Base-by-base conservation (phyloP, 768 basidiomycete species). In the Sporobolomyces pararoseus region DNA sequence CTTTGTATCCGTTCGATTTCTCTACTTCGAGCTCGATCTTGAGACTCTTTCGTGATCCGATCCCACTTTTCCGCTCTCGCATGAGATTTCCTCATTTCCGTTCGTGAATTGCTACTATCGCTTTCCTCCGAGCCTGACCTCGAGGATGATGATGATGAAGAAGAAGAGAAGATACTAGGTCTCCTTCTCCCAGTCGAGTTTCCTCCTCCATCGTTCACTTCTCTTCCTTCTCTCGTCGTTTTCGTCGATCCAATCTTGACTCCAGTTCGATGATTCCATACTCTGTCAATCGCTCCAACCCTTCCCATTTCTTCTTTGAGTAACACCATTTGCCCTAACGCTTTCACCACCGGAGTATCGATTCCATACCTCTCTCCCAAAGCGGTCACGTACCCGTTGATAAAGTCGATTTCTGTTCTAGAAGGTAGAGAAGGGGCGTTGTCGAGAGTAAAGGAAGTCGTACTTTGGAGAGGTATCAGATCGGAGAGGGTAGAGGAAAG, bases 401-500 rank as follows among this genome's bases (percentile, higher is more conserved):
- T 82, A 75, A 81, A 89, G 23, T 88, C 85, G 29, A 97, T 84
- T 80, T 97, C 93, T 0, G 91, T 93, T 7, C 76, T 70, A 60
- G 59, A 42, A 1, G 69, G 68, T 9, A 62, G 27, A 9, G 58
- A 62, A 35, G 73, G 73, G 5, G 66, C 52, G 63, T 65, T 39
- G 14, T 51, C 42, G 46, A 63, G 54, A 19, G 35, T 50, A 29
- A 64, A 60, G 4, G 21, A 19, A 32, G 52, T 19, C 35, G 29
- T 6, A 7, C 58, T 35, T n/a, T 49, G 57, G 19, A 62, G 59
- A 1, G 69, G 27, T 44, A 71, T 83, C 34, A 94, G 78, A 77
- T 95, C 91, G 21, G 82, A 78, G 23, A 92, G 82, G 85, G 91
- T 96, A 21, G 88, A 90, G 9, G 91, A 91, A 60, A 86, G 84